Evolutionary conservation across 805 yeast genomes (phyloP).

Genomic region (Suhomyces prunicola): DNA sequence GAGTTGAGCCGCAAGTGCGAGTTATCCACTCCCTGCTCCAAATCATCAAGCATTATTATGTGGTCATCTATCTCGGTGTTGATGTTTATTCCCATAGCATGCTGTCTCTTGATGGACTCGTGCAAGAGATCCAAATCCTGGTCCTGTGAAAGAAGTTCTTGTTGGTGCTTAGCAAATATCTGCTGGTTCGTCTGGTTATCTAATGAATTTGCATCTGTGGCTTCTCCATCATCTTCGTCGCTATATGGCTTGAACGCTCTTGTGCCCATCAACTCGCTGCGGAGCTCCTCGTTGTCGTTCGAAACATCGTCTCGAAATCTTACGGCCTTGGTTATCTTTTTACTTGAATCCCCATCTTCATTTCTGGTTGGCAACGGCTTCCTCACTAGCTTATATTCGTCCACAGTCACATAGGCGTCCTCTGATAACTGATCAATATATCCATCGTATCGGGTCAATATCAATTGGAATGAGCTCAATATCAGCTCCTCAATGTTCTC

Average conservation of each 20-base stretch:
- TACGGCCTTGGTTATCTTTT: constrained; percentile 26
- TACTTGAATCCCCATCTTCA: constrained; percentile 5
- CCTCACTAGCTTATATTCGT: constrained; percentile 26
- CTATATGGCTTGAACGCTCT: constrained; percentile 32
- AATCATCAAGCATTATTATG: constrained; percentile 37
- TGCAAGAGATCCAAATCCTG: constrained; percentile 33
- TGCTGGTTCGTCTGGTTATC: constrained; percentile 34
- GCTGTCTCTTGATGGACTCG: constrained; percentile 33
- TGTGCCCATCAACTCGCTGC: constrained; percentile 37
- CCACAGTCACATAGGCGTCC: constrained; percentile 28
- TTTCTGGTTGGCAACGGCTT: constrained; percentile 2
- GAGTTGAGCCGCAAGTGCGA: constrained; percentile 29
- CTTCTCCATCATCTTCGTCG: constrained; percentile 22
- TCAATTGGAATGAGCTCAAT: constrained; percentile 7
- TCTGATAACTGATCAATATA: constrained; percentile 14
- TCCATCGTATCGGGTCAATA: constrained; percentile 17
- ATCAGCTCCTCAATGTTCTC: constrained; percentile 1
- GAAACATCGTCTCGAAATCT: constrained; percentile 31
- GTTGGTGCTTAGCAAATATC: constrained; percentile 42
- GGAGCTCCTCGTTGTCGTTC: constrained; percentile 16
- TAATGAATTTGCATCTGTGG: constrained; percentile 18
- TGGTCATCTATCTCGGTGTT: constrained; percentile 42
- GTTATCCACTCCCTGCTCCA: constrained; percentile 40
- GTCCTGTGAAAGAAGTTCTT: constrained; percentile 38
- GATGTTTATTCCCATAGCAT: constrained; percentile 37